Percentiles rank a stretch among this genome's conserved stretches.
Conservation (phyloP, 305 asterid species). For the Fraxinus paxiana region DNA sequence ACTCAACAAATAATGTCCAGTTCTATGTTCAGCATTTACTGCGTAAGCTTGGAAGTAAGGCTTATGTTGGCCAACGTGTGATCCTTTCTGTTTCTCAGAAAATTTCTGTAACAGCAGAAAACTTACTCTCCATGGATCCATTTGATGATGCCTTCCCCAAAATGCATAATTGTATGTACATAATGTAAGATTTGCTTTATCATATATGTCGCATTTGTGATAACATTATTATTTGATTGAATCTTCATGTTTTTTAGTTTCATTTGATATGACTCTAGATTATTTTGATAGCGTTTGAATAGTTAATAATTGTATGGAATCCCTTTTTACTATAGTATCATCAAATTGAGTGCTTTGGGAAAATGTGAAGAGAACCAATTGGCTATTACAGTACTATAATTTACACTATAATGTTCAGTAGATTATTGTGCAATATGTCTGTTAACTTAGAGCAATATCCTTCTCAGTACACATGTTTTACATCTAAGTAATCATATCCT, state of each 20-base stretch:
- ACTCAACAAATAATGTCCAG: conserved; percentile 34
- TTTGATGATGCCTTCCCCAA: conserved; percentile 68
- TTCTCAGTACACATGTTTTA: not conserved
- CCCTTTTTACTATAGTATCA: not conserved
- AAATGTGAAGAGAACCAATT: not conserved
- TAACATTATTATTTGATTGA: not conserved
- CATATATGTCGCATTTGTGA: not conserved
- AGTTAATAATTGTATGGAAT: not conserved
- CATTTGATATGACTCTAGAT: not conserved
- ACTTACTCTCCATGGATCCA: conserved; percentile 84
- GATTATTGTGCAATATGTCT: not conserved
- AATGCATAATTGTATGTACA: conserved; percentile 63
- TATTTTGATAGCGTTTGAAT: not conserved
- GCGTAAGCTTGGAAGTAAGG: conserved; percentile 80
- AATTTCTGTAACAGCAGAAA: conserved; percentile 72
- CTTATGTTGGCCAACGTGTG: conserved; percentile 70
- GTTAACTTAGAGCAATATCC: not conserved
- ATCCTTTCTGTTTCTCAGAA: conserved; percentile 78
- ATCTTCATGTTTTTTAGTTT: not conserved
- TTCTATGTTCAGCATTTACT: conserved; percentile 72
- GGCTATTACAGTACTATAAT: not conserved
- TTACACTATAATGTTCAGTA: not conserved
- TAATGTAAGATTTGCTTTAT: conserved; percentile 56
- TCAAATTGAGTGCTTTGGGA: not conserved
- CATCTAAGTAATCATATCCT: not conserved